phyloP scores from a whole-genome alignment of 2,329 filamentous ascomycete genomes.

The Hysterium pulicare region DNA sequence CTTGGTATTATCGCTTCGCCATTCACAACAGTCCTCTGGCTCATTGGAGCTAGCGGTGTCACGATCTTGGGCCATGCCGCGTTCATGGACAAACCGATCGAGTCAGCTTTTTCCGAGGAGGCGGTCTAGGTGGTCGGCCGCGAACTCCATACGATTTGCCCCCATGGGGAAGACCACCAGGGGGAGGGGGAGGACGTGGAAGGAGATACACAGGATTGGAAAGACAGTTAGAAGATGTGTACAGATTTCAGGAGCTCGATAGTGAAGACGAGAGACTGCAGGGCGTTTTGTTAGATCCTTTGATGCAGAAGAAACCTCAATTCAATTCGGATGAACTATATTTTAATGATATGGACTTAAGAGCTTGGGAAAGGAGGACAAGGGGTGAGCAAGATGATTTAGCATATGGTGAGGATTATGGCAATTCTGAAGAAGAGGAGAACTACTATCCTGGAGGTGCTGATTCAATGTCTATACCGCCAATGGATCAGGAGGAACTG shows the following conservation, averaged over 20 bases:
- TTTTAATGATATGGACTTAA: conserved; percentile 48
- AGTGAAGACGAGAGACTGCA: conserved; percentile 46
- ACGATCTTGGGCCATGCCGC: conserved; percentile 92
- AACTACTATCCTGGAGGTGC: conserved; percentile 40
- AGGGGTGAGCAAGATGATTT: conserved; percentile 48
- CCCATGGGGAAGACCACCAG: conserved; percentile 99
- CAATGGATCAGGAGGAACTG: conserved; percentile 62
- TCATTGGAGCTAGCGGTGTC: conserved; percentile 92
- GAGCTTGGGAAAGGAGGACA: conserved; percentile 37
- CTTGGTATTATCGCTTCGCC: conserved; percentile 82
- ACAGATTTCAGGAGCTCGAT: conserved; percentile 67
- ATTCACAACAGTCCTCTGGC: conserved; percentile 83
- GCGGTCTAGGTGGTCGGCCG: conserved; percentile 99
- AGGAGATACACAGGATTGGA: conserved; percentile 38
- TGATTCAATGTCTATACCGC: conserved; percentile 39
- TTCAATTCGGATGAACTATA: conserved; percentile 46
- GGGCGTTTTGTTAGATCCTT: conserved; percentile 42
- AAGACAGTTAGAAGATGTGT: conserved; percentile 35
- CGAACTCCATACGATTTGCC: conserved; percentile 90
- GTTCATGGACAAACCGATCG: conserved; percentile 97
- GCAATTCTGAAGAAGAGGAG: conserved; percentile 53
- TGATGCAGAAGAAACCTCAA: conserved; percentile 31
- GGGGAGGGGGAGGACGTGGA: conserved; percentile 60
- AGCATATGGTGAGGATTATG: conserved; percentile 49
- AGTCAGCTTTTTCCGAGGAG: conserved; percentile 99